Evolutionary conservation across 2,329 filamentous ascomycete genomes (phyloP).

Genomic region (Fusarium burgessii): DNA sequence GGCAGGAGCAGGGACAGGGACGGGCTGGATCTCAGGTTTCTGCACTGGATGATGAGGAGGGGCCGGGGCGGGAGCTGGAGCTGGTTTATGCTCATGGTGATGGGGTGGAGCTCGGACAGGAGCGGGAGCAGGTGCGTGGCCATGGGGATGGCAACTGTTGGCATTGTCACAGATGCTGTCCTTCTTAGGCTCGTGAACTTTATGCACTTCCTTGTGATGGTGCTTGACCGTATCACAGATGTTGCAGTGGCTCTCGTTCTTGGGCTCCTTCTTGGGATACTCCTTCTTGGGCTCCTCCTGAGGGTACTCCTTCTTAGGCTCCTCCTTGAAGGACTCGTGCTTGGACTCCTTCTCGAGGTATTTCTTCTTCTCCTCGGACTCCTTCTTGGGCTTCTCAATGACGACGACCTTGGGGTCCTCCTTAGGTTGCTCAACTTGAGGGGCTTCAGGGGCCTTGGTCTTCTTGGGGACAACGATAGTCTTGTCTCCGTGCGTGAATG

Average conservation of each 20-base stretch:
- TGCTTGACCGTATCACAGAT: constrained; percentile 21
- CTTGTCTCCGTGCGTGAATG: constrained; percentile 16
- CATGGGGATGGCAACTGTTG: neutral
- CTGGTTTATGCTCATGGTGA: too few species aligned
- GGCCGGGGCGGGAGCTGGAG: constrained; percentile 10
- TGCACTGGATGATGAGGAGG: neutral
- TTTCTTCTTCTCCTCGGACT: neutral
- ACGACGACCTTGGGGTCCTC: constrained; percentile 1
- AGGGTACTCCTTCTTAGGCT: neutral
- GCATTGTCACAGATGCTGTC: constrained; percentile 8
- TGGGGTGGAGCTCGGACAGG: too few species aligned
- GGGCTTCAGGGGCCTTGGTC: constrained; percentile 21
- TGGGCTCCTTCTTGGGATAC: neutral
- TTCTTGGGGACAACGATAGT: constrained; percentile 25
- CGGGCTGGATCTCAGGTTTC: neutral
- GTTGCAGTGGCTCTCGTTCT: constrained; percentile 7
- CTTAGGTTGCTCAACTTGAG: neutral
- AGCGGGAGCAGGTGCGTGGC: constrained; percentile 19
- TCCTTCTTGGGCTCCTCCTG: neutral
- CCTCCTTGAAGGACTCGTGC: neutral
- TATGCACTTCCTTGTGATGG: neutral
- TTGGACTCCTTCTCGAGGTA: neutral
- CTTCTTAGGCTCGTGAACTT: neutral
- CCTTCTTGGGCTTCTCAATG: neutral
- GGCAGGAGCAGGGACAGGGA: neutral